These are phyloP conservation scores for Ganoderma multipileum DNA, from an alignment of 1,284 basidiomycete genomes.

Conservation along the genomic window DNA sequence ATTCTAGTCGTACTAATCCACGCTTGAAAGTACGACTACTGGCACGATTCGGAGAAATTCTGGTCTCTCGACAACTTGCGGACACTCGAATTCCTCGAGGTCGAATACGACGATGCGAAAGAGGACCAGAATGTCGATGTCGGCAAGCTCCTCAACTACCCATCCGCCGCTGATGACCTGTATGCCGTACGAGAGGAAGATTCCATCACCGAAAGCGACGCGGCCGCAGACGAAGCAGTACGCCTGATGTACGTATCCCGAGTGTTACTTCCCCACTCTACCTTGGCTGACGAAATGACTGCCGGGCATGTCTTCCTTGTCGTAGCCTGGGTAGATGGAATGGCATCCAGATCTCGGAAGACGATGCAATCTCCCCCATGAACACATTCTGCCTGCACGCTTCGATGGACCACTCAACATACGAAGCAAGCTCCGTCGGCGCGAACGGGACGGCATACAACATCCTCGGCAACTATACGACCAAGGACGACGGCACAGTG, in stretches of 20 bases:
- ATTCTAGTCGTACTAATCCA: too few species aligned
- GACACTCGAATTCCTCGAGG: neutral
- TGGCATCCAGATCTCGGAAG: slow-evolving; percentile 4
- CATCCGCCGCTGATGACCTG: neutral
- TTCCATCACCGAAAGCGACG: neutral
- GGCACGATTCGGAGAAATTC: slow-evolving; percentile 13
- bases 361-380: slow-evolving; percentile 7
- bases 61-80: slow-evolving; percentile 14
- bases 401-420: slow-evolving; percentile 7
- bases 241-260: slow-evolving; percentile 10
- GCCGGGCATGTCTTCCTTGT: too few species aligned
- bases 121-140: neutral
- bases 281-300: neutral
- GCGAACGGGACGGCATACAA: slow-evolving; percentile 13
- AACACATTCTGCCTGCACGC: slow-evolving; percentile 16
- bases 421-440: slow-evolving; percentile 9
- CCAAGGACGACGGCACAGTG: slow-evolving; percentile 4
- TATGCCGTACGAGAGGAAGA: neutral
- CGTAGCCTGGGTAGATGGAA: slow-evolving; percentile 21
- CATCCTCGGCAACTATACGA: slow-evolving; percentile 12
- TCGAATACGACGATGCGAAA: slow-evolving; percentile 6
- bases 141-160: neutral
- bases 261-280: too few species aligned
- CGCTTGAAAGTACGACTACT: slow-evolving; percentile 11
- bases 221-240: neutral